Evolutionary conservation across 108 stramenopile species (phyloP).

Genomic region (Heterococcus sp.): DNA sequence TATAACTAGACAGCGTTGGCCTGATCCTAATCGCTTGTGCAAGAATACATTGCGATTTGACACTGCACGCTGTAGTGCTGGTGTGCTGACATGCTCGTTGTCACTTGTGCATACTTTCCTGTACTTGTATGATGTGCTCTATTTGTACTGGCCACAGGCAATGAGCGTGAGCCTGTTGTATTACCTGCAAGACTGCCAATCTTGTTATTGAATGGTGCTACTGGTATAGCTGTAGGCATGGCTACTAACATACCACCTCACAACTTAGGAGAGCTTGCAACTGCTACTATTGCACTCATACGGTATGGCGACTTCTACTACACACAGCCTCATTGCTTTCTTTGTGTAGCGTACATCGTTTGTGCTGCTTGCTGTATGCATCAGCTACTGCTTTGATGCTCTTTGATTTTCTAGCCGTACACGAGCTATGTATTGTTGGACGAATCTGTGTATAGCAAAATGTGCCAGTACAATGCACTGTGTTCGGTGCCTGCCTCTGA

Average conservation of each 20-base stretch:
- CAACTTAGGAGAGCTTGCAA: conserved; percentile 83
- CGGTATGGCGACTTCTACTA: neutral
- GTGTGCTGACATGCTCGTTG: no score
- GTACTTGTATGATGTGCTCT: no score
- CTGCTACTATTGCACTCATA: conserved; percentile 67
- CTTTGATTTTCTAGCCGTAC: no score
- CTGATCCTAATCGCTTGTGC: no score
- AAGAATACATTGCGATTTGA: no score
- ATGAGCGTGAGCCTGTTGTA: conserved; percentile 83
- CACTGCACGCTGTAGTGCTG: no score
- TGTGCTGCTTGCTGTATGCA: neutral
- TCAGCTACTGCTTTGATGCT: neutral
- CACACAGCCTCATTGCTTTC: neutral
- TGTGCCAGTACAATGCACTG: no score
- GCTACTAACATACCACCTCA: conserved; percentile 95
- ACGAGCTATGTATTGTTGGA: no score
- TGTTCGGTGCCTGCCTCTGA: no score
- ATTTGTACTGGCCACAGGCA: conserved; percentile 29
- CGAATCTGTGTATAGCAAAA: no score
- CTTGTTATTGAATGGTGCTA: conserved; percentile 83
- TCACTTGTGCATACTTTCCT: no score
- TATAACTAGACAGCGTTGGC: no score
- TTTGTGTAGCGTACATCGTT: neutral
- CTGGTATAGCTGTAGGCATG: conserved; percentile 93
- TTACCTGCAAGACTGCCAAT: conserved; percentile 84